These are phyloP conservation scores for Dictyostelium firmibasis DNA, from an alignment of 78 protist species.

Conservation along the genomic window DNA sequence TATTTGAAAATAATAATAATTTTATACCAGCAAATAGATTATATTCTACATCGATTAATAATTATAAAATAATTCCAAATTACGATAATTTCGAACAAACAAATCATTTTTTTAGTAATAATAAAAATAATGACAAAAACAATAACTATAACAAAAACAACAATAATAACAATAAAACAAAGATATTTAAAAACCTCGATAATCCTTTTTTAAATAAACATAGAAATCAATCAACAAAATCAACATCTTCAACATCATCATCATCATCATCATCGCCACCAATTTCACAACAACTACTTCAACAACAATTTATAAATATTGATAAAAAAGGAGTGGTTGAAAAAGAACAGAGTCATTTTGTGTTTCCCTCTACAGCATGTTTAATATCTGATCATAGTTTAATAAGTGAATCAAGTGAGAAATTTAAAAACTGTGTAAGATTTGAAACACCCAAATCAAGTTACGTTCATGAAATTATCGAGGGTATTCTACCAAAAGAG, in stretches of 20 bases:
- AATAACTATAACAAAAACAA: not conserved
- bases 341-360: not conserved
- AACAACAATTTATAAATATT: no score
- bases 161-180: not conserved
- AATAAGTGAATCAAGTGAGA: not conserved
- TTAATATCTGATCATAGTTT: not conserved
- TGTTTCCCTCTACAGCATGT: not conserved
- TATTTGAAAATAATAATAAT: not conserved
- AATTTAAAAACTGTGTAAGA: constrained; percentile 34
- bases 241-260: no score
- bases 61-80: not conserved
- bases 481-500: constrained; percentile 72
- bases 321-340: no score
- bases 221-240: not conserved
- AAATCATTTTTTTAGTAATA: no score
- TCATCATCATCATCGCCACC: no score
- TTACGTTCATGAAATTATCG: constrained; percentile 51
- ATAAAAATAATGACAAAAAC: not conserved
- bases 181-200: not conserved
- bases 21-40: not conserved
- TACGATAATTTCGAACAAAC: not conserved
- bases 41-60: not conserved
- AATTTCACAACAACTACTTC: not conserved
- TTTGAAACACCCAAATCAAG: constrained; percentile 38
- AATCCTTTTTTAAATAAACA: not conserved